Evolutionary conservation across 139 green algal species (phyloP), one percentile per base, ranked within the genome.

Genomic region (Ettlia oleoabundans): DNA sequence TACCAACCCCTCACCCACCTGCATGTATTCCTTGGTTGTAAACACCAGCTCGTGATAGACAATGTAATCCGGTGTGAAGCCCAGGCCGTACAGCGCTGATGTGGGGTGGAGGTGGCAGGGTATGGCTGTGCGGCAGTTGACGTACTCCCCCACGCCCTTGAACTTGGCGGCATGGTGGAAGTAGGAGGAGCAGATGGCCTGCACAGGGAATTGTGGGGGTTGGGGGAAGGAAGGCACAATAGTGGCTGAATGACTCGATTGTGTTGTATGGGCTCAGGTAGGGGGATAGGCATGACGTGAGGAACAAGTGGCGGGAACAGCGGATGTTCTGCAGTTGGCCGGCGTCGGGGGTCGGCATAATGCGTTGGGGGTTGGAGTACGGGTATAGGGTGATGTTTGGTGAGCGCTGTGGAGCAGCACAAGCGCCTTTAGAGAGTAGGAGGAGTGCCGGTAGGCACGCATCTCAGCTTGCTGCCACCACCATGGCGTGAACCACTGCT

Each of bases 11-110:
- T 37, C 2, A n/a, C 65, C 26, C 68, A 64, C 76, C 81, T 91
- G 94, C 95, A 98, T 99, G 92, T 98, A 98, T 88, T 99, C 97
- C 91, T 99, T 99, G 63, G 82, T 94, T n/a, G 96, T 99, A 83
- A 93, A 94, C 62, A 99, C 94, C 73, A 98, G 89, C 91, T 99
- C 96, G 88, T 99, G 96, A 84, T 99, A 99, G 30, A 97, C 91
- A 52, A 99, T 93, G 87, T 99, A 99, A 87, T 99, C 97, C 18
- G 96, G 97, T 4, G 95, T 98, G 90, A 98, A 97, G 28, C 97
- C 95, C 73, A 98, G 90, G 35, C 96, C 96, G 87, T 98, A 99
- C 41, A 99, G 90, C 26, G 97, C 94, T 52, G 80, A 93, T 76
- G 84, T 95, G 52, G 96, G 95, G 84, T 98, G 96, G 71, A 99